Conservation (phyloP, 495 filamentous ascomycete species). For the Diplogelasinospora grovesii region DNA sequence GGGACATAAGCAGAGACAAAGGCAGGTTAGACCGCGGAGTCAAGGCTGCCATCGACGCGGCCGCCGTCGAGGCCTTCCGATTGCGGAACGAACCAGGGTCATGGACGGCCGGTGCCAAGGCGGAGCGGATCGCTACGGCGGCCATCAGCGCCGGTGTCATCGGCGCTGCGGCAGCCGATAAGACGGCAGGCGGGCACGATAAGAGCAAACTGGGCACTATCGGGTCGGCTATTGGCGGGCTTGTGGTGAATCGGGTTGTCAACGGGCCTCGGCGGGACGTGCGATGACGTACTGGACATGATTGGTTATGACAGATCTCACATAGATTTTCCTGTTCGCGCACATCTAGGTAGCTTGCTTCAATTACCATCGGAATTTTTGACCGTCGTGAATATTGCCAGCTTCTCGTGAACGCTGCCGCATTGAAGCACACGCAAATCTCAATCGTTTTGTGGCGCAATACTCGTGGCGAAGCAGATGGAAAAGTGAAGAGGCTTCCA, state of each 20-base stretch:
- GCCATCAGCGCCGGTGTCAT: constrained; percentile 37
- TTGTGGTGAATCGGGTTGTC: constrained; percentile 24
- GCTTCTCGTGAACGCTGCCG: too few species aligned
- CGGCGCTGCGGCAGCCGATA: constrained; percentile 24
- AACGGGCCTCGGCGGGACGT: constrained; percentile 22
- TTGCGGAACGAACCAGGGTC: constrained; percentile 36
- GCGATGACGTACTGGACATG: constrained; percentile 1
- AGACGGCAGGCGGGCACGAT: background rate
- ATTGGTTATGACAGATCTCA: background rate
- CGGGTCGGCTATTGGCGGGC: constrained; percentile 17
- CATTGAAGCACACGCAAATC: too few species aligned
- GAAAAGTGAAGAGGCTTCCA: too few species aligned
- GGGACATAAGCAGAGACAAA: too few species aligned
- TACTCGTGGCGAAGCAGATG: too few species aligned
- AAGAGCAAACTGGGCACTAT: constrained; percentile 13
- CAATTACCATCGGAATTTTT: too few species aligned
- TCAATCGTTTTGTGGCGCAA: too few species aligned
- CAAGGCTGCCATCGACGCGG: constrained; percentile 32
- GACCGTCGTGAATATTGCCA: too few species aligned
- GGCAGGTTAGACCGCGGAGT: constrained; percentile 10
- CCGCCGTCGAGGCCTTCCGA: constrained; percentile 35
- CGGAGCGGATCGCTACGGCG: constrained; percentile 34
- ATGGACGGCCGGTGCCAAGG: constrained; percentile 36
- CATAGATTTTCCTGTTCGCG: too few species aligned
- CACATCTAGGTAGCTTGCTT: too few species aligned